These are phyloP conservation scores for Coemansia sp. DNA, from an alignment of 192 early-diverging fungal species.

Conservation along the genomic window DNA sequence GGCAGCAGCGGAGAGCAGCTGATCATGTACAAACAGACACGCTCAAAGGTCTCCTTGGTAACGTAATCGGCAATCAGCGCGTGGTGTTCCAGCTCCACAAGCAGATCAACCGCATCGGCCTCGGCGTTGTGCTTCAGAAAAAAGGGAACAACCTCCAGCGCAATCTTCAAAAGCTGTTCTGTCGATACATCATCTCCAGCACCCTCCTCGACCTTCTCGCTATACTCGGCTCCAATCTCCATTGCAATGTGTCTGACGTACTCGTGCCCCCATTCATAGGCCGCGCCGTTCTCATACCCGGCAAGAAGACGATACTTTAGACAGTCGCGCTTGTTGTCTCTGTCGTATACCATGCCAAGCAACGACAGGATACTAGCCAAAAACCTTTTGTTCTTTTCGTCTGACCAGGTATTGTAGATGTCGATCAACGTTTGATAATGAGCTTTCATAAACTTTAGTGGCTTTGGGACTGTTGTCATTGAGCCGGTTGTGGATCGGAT, in stretches of 20 bases:
- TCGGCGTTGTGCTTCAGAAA: slow-evolving; percentile 97
- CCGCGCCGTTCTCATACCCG: slow-evolving; percentile 64
- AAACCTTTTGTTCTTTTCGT: slow-evolving; percentile 69
- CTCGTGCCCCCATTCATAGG: slow-evolving; percentile 98
- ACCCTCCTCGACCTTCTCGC: slow-evolving; percentile 63
- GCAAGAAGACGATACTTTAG: slow-evolving; percentile 86
- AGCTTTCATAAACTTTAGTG: slow-evolving; percentile 91
- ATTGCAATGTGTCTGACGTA: slow-evolving; percentile 93
- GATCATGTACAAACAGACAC: slow-evolving; percentile 94
- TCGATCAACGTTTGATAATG: slow-evolving; percentile 73
- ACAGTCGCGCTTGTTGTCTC: slow-evolving; percentile 80
- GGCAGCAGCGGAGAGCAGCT: slow-evolving; percentile 91
- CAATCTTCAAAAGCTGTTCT: slow-evolving; percentile 67
- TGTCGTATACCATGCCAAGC: slow-evolving; percentile 92
- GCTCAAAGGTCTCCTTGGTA: slow-evolving; percentile 88
- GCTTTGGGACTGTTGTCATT: slow-evolving; percentile 99
- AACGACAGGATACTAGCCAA: slow-evolving; percentile 96
- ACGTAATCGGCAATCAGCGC: slow-evolving; percentile 80
- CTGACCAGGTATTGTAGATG: slow-evolving; percentile 75
- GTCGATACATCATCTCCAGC: slow-evolving; percentile 42
- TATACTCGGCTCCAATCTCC: slow-evolving; percentile 88
- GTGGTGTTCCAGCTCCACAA: slow-evolving; percentile 85
- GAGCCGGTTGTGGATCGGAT: slow-evolving; percentile 95
- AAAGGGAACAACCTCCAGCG: slow-evolving; percentile 88
- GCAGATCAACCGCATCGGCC: slow-evolving; percentile 95